phyloP scores from a whole-genome alignment of 495 filamentous ascomycete genomes.

The Neurospora sp. region DNA sequence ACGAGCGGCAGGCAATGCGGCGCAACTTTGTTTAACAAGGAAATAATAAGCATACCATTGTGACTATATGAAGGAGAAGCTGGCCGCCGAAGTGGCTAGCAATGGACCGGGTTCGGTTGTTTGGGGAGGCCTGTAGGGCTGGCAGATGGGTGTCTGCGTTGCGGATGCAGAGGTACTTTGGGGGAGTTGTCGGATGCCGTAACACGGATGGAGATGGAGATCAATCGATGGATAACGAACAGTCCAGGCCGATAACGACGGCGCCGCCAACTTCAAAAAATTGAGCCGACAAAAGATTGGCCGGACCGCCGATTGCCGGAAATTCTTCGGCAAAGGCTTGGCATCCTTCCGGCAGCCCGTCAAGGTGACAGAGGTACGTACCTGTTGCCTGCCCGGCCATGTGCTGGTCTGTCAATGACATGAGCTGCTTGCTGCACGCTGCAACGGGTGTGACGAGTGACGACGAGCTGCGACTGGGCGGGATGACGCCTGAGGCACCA shows the following conservation, averaged over 20 bases:
- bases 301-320: constrained; percentile 20
- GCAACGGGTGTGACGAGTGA: background rate
- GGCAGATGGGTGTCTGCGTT: background rate
- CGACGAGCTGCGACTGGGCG: background rate
- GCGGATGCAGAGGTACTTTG: background rate
- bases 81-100: background rate
- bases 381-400: background rate
- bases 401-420: background rate
- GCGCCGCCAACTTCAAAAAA: constrained; percentile 13
- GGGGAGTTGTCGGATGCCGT: background rate
- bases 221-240: background rate
- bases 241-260: background rate
- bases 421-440: background rate
- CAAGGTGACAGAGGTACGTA: background rate
- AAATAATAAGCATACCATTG: background rate
- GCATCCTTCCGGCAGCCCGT: background rate
- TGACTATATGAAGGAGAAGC: background rate
- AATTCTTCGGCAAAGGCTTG: constrained; percentile 3
- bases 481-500: background rate
- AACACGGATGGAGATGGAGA: background rate
- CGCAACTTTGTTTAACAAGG: background rate
- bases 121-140: background rate
- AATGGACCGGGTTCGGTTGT: background rate
- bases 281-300: constrained; percentile 6
- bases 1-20: background rate